phyloP scores from a whole-genome alignment of 306 rosid species.

The Vigna unguiculata region DNA sequence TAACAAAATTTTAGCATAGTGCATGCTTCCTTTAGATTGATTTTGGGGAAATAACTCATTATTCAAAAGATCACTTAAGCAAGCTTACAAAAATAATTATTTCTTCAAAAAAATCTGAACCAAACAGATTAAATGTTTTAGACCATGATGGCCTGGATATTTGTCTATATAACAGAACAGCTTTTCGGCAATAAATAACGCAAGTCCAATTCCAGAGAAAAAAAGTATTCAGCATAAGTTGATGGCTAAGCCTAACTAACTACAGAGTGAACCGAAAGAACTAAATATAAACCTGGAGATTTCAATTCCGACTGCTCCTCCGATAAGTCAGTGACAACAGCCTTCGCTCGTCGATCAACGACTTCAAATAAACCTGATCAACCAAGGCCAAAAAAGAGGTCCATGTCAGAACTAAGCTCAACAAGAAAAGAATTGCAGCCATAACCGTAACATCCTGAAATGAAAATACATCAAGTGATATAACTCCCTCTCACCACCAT shows the following conservation, averaged over 20 bases:
- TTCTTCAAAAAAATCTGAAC: not conserved
- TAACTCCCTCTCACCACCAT: not conserved
- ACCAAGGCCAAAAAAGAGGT: slow-evolving; percentile 27
- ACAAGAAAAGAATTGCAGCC: not conserved
- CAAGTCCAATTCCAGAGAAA: not conserved
- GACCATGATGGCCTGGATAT: not conserved
- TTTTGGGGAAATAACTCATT: not conserved
- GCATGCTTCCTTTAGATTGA: not conserved
- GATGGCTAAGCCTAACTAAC: not conserved
- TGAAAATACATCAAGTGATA: slow-evolving; percentile 24
- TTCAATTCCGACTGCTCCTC: slow-evolving; percentile 78
- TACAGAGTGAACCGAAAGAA: slow-evolving; percentile 4
- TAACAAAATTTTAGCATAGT: not conserved
- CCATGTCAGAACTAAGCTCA: slow-evolving; percentile 14
- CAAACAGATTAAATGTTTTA: not conserved
- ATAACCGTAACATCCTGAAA: slow-evolving; percentile 18
- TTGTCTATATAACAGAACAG: slow-evolving; percentile 4
- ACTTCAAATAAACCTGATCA: slow-evolving; percentile 82
- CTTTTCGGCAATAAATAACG: slow-evolving; percentile 18
- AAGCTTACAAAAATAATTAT: not conserved
- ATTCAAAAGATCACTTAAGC: not conserved
- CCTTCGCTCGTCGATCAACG: slow-evolving; percentile 95
- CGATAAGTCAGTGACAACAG: slow-evolving; percentile 72
- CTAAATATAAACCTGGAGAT: slow-evolving; percentile 67
- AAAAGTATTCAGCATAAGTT: slow-evolving; percentile 4